Base-by-base conservation (phyloP, 306 rosid genomes). In the Vigna nakashimae region DNA sequence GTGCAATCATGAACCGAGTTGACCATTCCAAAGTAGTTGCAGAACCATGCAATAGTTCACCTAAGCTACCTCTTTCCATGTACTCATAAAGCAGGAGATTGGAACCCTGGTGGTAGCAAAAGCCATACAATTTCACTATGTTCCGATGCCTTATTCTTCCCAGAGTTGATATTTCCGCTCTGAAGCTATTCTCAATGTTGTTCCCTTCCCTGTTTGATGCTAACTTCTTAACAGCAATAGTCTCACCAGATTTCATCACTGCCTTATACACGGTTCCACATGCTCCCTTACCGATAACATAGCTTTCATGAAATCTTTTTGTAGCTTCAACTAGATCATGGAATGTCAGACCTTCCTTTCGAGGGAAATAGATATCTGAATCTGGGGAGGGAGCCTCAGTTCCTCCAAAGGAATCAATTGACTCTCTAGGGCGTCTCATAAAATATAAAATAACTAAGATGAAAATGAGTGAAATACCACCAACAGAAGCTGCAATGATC, bases 191-290 rank as follows among this genome's bases (percentile, higher is more conserved):
- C 45, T 92, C 99, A 24, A 93, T 79, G 86, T 70, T 87, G 84
- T 89, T 91, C 70, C 97, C 97, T 51, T 92, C 99, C 79, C 99
- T 82, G 80, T 96, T 87, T 16, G 97, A 91, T 53, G 94, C 93
- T 73, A 96, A 76, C 92, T 82, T 92, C 87, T 96, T 96, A 14
- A 87, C 99, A 55, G 99, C 99, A 58, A 96, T 83, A 11, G 78
- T 92, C 88, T 74, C 85, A 9, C 98, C 99, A 24, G 91, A 80
- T 46, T 48, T 84, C 95, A 91, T 86, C 69, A 84, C 86, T 17
- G 98, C 98, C 84, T 90, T 92, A 38, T 96, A 96, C 76, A 96
- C 98, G 9, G 91, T 89, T 71, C 99, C 99, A 64, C 99, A 96
- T 26, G 97, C 99, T 73, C 99, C 97, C 70, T 79, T 88, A 57